Conservation (phyloP, 768 basidiomycete genomes). For the Suillus weaverae region DNA sequence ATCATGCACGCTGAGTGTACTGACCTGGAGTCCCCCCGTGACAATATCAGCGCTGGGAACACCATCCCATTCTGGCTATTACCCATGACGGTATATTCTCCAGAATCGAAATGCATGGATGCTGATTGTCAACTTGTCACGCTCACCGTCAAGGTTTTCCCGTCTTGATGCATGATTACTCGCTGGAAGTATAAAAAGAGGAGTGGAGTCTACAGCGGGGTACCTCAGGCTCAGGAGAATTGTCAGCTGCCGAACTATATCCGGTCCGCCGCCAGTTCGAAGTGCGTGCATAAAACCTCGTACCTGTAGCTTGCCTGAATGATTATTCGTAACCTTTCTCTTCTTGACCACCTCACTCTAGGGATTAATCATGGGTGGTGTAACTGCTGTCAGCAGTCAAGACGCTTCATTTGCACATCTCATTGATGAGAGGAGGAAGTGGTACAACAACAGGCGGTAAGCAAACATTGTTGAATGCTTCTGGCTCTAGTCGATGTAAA, state of each 20-base stretch:
- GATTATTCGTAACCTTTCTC: conserved; percentile 18
- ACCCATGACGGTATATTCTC: neutral
- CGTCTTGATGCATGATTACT: neutral
- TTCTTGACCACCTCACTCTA: conserved; percentile 1
- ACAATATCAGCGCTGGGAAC: neutral
- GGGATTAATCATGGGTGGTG: conserved; percentile 48
- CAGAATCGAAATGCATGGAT: neutral
- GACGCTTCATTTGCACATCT: conserved; percentile 49
- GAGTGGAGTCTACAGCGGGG: conserved; percentile 8
- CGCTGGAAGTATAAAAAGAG: neutral
- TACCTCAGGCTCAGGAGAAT: conserved; percentile 28
- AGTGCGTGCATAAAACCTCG: conserved; percentile 12
- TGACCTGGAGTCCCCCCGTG: neutral
- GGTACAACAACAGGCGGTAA: conserved; percentile 79
- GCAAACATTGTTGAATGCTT: conserved; percentile 9
- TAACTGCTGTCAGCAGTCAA: conserved; percentile 34
- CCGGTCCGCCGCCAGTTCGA: conserved; percentile 15
- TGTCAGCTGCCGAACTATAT: conserved; percentile 3
- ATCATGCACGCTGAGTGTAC: neutral
- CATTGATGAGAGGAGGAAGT: conserved; percentile 64
- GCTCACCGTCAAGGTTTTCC: neutral
- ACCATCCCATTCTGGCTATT: neutral
- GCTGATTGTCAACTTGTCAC: neutral
- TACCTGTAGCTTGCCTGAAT: conserved; percentile 28
- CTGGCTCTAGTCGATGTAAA: neutral